phyloP scores from a whole-genome alignment of 2,329 filamentous ascomycete genomes.

The Pseudocercospora macadamiae region DNA sequence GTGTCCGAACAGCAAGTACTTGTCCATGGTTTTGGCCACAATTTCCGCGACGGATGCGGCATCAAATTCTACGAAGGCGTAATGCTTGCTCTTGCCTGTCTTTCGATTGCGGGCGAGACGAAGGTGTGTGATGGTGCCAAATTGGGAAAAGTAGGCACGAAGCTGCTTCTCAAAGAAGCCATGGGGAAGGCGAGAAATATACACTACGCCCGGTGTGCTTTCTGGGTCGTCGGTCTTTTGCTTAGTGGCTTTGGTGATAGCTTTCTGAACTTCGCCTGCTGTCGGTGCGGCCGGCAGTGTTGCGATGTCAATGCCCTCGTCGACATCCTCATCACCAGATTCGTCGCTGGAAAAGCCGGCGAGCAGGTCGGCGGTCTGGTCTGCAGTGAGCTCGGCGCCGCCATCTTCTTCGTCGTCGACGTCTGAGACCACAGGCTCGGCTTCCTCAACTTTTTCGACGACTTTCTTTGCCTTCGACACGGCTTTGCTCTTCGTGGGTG shows the following conservation, averaged over 20 bases:
- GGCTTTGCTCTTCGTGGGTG: conserved; percentile 20
- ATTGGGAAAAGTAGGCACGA: conserved; percentile 90
- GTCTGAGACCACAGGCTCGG: conserved; percentile 26
- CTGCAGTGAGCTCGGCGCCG: conserved; percentile 41
- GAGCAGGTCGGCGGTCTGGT: conserved; percentile 55
- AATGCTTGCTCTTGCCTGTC: conserved; percentile 90
- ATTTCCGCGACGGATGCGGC: conserved; percentile 81
- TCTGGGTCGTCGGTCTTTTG: conserved; percentile 47
- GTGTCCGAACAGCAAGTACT: conserved; percentile 93
- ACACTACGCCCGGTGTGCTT: conserved; percentile 75
- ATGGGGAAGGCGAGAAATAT: conserved; percentile 87
- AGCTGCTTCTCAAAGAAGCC: conserved; percentile 98
- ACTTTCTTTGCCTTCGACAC: conserved; percentile 24
- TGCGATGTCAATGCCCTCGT: conserved; percentile 43
- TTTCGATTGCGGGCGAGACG: conserved; percentile 89
- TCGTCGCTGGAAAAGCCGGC: conserved; percentile 55
- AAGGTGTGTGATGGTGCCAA: conserved; percentile 77
- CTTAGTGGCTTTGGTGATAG: conserved; percentile 38
- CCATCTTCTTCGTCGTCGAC: conserved; percentile 31
- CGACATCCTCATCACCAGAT: conserved; percentile 42
- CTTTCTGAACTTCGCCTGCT: conserved; percentile 39
- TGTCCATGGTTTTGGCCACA: conserved; percentile 94
- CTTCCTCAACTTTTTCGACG: conserved; percentile 23
- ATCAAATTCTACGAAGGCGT: conserved; percentile 88
- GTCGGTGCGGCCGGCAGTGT: conserved; percentile 40